These are phyloP conservation scores for Scortechinia acanthostroma DNA, from an alignment of 2,329 filamentous ascomycete genomes.

Conservation along the genomic window DNA sequence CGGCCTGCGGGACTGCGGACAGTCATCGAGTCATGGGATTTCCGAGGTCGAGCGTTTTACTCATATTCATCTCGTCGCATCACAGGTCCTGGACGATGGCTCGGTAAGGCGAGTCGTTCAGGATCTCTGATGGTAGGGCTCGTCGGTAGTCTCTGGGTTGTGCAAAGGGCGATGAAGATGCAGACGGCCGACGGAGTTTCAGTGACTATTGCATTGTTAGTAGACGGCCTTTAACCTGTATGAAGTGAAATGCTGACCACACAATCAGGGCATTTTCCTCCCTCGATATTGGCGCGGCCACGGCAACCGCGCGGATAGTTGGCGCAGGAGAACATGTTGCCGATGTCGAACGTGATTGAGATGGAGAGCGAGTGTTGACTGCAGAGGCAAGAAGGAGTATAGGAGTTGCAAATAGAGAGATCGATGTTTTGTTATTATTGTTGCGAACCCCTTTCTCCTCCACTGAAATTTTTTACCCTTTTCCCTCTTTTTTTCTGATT, in stretches of 20 bases:
- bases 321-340: constrained; percentile 32
- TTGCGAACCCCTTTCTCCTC: no score
- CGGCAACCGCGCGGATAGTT: constrained; percentile 36
- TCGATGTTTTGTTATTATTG: no score
- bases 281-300: constrained; percentile 29
- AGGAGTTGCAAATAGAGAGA: background rate
- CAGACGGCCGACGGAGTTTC: constrained; percentile 23
- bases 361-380: no score
- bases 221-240: background rate
- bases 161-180: constrained; percentile 25
- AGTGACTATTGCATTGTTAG: constrained; percentile 6
- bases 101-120: constrained; percentile 5
- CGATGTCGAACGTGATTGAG: no score
- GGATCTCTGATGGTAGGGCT: constrained; percentile 16
- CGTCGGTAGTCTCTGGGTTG: constrained; percentile 25
- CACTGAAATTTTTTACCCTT: no score
- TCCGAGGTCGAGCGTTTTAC: no score
- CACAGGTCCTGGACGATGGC: background rate
- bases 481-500: no score
- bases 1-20: no score
- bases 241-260: constrained; percentile 18
- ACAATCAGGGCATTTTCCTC: constrained; percentile 32
- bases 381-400: no score
- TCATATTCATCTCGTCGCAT: no score
- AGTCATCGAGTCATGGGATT: no score